A percentile compares a stretch with the other conserved stretches of the same genome.
Evolutionary conservation across 441 rosid genomes (phyloP).

Genomic region (Gossypium gossypioides): DNA sequence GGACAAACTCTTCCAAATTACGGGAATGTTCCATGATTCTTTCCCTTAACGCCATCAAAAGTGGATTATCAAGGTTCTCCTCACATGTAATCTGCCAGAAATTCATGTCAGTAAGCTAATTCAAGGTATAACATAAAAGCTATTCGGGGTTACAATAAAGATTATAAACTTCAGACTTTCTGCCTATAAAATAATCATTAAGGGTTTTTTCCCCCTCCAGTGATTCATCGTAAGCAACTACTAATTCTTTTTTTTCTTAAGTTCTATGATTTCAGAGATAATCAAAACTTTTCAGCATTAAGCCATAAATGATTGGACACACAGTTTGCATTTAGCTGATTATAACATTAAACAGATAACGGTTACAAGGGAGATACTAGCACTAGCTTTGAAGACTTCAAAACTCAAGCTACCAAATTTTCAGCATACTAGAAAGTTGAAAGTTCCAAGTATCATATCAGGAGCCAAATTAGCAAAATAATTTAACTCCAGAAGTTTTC

Average conservation of each 20-base stretch:
- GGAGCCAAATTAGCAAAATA: background rate
- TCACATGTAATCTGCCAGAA: slow-evolving; percentile 48
- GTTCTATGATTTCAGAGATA: background rate
- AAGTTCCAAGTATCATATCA: too few species aligned
- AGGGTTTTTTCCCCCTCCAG: background rate
- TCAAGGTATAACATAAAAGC: slow-evolving; percentile 8
- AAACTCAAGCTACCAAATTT: background rate
- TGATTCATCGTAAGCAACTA: background rate
- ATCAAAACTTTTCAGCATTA: background rate
- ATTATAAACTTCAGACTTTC: background rate
- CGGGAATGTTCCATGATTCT: slow-evolving; percentile 54
- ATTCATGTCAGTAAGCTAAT: slow-evolving; percentile 2
- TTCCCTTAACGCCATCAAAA: slow-evolving; percentile 64
- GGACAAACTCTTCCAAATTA: slow-evolving; percentile 53
- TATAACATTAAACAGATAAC: background rate
- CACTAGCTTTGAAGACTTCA: background rate
- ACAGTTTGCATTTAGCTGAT: background rate
- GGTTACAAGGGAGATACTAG: background rate
- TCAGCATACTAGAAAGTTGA: background rate
- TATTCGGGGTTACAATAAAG: background rate
- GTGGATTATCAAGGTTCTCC: slow-evolving; percentile 53
- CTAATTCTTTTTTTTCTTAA: background rate
- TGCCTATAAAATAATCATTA: background rate
- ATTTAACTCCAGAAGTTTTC: background rate
- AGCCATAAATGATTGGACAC: background rate